Evolutionary conservation across 2,329 filamentous ascomycete species (phyloP), one percentile per base, ranked within the genome.

Genomic region (Penicillium sclerotiorum): DNA sequence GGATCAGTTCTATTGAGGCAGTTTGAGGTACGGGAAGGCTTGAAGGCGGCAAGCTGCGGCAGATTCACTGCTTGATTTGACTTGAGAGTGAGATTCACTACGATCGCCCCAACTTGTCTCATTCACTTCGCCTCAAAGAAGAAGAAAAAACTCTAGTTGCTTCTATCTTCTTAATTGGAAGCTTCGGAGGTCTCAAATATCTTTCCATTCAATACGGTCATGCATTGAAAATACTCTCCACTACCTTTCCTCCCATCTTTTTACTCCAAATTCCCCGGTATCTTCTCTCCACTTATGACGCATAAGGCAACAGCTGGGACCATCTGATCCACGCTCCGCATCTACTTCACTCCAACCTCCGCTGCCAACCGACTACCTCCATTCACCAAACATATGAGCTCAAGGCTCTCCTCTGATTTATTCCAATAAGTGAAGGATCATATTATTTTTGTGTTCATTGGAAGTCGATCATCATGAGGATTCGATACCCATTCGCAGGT

Each of bases 401-500:
- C 8, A 28, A 42, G 22, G 11, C 30, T 15, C 25, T 40, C 20
- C 17, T 30, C n/a, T n/a, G n/a, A n/a, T n/a, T n/a, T n/a, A n/a
- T n/a, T n/a, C n/a, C n/a, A n/a, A n/a, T n/a, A n/a, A n/a, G n/a
- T n/a, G n/a, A n/a, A n/a, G n/a, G n/a, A n/a, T n/a, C n/a, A n/a
- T n/a, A n/a, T n/a, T n/a, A n/a, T n/a, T n/a, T n/a, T n/a, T n/a
- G n/a, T n/a, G n/a, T n/a, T n/a, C n/a, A n/a, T n/a, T n/a, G n/a
- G n/a, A n/a, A n/a, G n/a, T n/a, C n/a, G n/a, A n/a, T 32, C 59
- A 71, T 58, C 20, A 94, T 95, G 88, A 88, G 89, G 73, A 90
- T 96, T 76, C 85, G 92, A 67, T 83, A 91, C 64, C 88, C 89
- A 47, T 95, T 96, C 69, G 90, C 90, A 76, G 89, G 92, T 94